Evolutionary conservation across 768 basidiomycete genomes (phyloP), one percentile per base, ranked within the genome.

Genomic region (Auriculariales sp.): DNA sequence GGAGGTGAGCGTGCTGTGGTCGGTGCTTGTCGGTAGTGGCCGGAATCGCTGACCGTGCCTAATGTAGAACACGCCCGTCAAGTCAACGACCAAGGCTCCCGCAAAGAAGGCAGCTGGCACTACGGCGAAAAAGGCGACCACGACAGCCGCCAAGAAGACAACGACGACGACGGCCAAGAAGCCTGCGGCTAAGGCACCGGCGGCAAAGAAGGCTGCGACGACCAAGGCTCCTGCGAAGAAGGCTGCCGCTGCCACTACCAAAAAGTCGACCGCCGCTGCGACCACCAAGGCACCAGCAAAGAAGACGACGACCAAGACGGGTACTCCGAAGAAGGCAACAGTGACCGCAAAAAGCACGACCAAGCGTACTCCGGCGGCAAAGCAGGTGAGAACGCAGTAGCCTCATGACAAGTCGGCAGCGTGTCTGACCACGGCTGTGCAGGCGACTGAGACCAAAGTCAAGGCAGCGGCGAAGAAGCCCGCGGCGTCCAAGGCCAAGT

Each of bases 1-100:
- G 62, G 81, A 83, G 75, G 81, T 82, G 47, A 63, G 71, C 64
- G 0, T 15, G 3, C 3, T 25, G 27, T 46, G 31, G 14, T 17
- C n/a, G 15, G 5, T 31, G 10, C 17, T 47, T 32, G 5, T 24
- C 49, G 54, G 29, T 46, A 24, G 28, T 39, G 19, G 44, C 52
- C 48, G n/a, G 46, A 49, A 17, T 49, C 11, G 28, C 45, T 15
- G 39, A 19, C 46, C 19, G 47, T 46, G 39, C n/a, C 55, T 19
- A 44, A 44, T 49, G 46, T 42, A 56, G 24, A 56, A 52, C 54
- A 46, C 54, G 7, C 55, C 60, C 47, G 52, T 65, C n/a, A 62
- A 68, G 4, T 57, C 64, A 24, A 34, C 56, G 4, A 46, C 51
- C 28, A 25, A n/a, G n/a, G n/a, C n/a, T n/a, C n/a, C 54, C 25